Base-by-base conservation (phyloP, 2,329 filamentous ascomycete species). In the Cryphonectria radicalis region DNA sequence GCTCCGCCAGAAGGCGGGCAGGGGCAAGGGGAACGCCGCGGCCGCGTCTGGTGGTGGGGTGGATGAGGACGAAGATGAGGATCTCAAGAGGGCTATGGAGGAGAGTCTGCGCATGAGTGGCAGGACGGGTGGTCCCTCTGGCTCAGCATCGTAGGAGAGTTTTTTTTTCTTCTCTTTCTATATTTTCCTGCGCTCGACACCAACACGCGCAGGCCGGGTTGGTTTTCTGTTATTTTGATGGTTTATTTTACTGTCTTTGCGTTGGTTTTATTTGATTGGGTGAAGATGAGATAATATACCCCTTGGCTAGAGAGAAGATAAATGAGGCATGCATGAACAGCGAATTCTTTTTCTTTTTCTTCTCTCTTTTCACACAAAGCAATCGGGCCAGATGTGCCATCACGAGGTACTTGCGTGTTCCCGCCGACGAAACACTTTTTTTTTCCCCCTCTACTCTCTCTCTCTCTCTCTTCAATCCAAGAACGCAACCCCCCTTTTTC, bases 1-100 rank as follows among this genome's bases (percentile, higher is more conserved):
- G 77, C 84, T 79, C 65, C 80, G 82, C 14, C 75, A 64, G 40
- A 28, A 43, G 62, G 17, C 22, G 37, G 40, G 2, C 40, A 64
- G 32, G 62, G 62, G 77, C 5, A 83, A 81, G 73, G 81, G 77
- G 1, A 79, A 76, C 25, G 78, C 68, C 6, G 73, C 67, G 46
- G 59, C 70, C n/a, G 75, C 74, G 70, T 71, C 75, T 77, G 59
- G 67, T 77, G 75, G 75, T 71, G 73, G 76, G 32, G 71, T 80
- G 66, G 76, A 81, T 69, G 82, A 84, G 28, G 82, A 86, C 57
- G 85, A 90, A 63, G 87, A 89, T 14, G 63, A 65, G 75, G 88
- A 89, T n/a, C 74, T 90, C 71, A 84, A 80, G 74, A 79, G 78
- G 74, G 88, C 87, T 1, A 81, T 90, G 77, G 85, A 87, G 76